A percentile compares a stretch with the other conserved stretches of the same genome.
phyloP scores from a whole-genome alignment of 345 rosid genomes.

The Eucalyptus victrix region DNA sequence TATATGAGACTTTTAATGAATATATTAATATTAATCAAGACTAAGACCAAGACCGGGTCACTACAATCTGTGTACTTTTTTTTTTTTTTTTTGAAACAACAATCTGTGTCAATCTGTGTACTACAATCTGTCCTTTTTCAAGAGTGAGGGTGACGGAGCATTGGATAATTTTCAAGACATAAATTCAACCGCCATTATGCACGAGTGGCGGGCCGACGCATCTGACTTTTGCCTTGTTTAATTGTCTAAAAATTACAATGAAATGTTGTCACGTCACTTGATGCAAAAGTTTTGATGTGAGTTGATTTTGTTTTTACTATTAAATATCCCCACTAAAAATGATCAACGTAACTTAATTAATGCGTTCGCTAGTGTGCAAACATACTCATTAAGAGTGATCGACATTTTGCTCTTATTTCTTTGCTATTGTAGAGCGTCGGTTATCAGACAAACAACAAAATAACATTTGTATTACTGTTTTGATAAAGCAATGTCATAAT shows the following conservation, averaged over 20 bases:
- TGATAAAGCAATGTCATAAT: background rate
- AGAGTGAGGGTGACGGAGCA: background rate
- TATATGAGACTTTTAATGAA: background rate
- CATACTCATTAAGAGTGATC: background rate
- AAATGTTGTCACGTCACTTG: background rate
- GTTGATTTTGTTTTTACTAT: background rate
- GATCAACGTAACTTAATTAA: background rate
- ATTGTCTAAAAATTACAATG: background rate
- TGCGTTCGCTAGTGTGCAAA: accelerated
- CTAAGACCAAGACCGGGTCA: background rate
- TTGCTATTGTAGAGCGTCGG: no score
- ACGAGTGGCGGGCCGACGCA: background rate
- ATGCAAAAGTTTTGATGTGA: background rate
- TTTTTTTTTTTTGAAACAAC: no score
- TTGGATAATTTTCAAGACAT: background rate
- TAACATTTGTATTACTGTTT: background rate
- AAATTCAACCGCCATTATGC: background rate
- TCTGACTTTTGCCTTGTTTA: background rate
- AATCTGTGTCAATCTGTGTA: background rate
- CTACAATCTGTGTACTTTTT: background rate
- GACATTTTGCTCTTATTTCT: background rate
- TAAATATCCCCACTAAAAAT: background rate
- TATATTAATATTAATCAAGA: background rate
- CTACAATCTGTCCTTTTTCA: background rate
- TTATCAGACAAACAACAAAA: background rate